Conservation (phyloP, 805 yeast species). For the Suhomyces sp. region DNA sequence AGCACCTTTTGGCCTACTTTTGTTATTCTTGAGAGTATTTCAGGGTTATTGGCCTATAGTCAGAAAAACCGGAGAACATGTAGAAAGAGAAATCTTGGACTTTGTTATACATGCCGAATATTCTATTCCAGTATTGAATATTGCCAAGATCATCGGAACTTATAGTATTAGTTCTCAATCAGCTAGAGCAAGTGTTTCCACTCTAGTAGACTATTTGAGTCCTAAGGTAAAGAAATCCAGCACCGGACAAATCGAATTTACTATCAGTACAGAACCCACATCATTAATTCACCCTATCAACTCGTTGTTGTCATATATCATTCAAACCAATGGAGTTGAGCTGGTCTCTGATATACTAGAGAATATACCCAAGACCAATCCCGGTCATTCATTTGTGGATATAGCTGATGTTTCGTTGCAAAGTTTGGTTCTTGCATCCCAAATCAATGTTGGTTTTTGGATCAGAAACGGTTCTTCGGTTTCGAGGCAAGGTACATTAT, state of each 20-base stretch:
- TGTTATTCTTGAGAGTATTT: conserved; percentile 49
- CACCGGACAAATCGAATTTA: conserved; percentile 33
- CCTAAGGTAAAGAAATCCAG: conserved; percentile 19
- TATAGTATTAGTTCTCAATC: background rate
- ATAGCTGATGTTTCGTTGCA: conserved; percentile 59
- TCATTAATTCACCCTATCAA: conserved; percentile 62
- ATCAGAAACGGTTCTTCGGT: conserved; percentile 65
- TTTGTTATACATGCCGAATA: conserved; percentile 50
- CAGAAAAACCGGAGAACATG: conserved; percentile 68
- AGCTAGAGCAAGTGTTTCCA: background rate
- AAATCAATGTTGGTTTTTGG: conserved; percentile 67
- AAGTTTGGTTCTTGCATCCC: conserved; percentile 58
- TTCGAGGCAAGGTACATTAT: conserved; percentile 48
- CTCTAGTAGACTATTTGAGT: conserved; percentile 26
- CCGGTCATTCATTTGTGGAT: conserved; percentile 38
- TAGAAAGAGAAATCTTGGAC: conserved; percentile 52
- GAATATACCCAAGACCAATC: conserved; percentile 15
- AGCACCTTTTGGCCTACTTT: conserved; percentile 32
- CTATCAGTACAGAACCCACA: conserved; percentile 48
- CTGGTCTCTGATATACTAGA: conserved; percentile 13
- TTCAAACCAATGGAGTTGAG: conserved; percentile 30
- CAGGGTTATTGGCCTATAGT: conserved; percentile 56
- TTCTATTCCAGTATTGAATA: conserved; percentile 42
- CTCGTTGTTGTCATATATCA: conserved; percentile 48
- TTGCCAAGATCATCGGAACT: conserved; percentile 34